Evolutionary conservation across 2,329 filamentous ascomycete genomes (phyloP), one percentile per base, ranked within the genome.

Genomic region (Fusarium siculi): DNA sequence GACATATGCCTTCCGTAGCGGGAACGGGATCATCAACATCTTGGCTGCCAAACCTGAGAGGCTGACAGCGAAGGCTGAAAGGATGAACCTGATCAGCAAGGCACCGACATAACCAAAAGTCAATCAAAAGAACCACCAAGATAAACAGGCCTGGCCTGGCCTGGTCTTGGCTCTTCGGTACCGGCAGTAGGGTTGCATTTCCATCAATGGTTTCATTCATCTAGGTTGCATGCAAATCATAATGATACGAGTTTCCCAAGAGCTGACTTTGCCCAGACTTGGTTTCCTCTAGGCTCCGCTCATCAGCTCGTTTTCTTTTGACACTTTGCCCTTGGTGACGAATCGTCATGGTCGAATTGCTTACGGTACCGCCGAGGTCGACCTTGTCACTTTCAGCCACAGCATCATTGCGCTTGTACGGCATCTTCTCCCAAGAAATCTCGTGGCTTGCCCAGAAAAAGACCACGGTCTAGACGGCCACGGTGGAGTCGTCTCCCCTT

Each of bases 361-460:
- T 66, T 56, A 62, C 73, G 73, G 73, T 43, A 66, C 30, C 49
- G 14, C 73, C 73, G 64, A 50, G 12, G 18, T 56, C 7, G 66
- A 42, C 15, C 53, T 58, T 39, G 70, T 63, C 53, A 57, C 42
- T 28, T 58, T 30, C 49, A 70, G 52, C 59, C 64, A 73, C 70
- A 46, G 54, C 54, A 56, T 75, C 73, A 75, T 72, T 44, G 39
- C 55, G 40, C 67, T 54, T 62, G 43, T 30, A 39, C 32, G 50
- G 63, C 49, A 58, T 46, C 43, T 66, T 54, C 37, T 66, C 19
- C 32, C 44, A 50, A 61, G 37, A 47, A 47, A 50, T 56, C 52
- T 52, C 59, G 73, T 75, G 73, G 73, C 73, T 72, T 74, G 63
- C 52, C 62, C 58, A 69, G 52, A 28, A 59, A 63, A 71, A 47